Conservation (phyloP, 2,329 filamentous ascomycete species). For the Saccharata proteae region DNA sequence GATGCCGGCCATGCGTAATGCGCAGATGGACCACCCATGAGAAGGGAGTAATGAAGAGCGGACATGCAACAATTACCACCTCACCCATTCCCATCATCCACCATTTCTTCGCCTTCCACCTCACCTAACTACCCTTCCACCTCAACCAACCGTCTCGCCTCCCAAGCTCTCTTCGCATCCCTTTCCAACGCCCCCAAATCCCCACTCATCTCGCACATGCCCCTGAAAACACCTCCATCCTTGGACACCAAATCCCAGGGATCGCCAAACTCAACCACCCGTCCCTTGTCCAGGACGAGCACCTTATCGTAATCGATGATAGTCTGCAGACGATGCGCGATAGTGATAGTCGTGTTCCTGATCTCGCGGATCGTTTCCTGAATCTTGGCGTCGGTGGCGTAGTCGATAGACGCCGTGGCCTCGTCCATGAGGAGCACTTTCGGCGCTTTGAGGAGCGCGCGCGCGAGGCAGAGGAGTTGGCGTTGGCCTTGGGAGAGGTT, state of each 20-base stretch:
- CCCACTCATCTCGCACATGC: conserved; percentile 55
- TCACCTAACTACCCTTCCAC: too few relatives aligned
- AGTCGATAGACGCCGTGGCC: conserved; percentile 94
- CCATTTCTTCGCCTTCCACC: too few relatives aligned
- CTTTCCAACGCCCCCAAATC: conserved; percentile 46
- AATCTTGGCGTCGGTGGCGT: conserved; percentile 88
- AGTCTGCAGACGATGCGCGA: conserved; percentile 88
- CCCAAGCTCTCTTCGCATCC: conserved; percentile 41
- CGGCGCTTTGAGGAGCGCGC: conserved; percentile 81
- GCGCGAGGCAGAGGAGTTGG: conserved; percentile 84
- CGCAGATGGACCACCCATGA: too few relatives aligned
- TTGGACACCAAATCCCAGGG: conserved; percentile 60
- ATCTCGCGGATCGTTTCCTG: conserved; percentile 93
- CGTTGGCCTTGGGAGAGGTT: conserved; percentile 95
- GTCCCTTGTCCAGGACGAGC: conserved; percentile 79
- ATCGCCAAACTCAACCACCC: conserved; percentile 80
- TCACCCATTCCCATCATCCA: too few relatives aligned
- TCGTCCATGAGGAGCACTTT: conserved; percentile 99
- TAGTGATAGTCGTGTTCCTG: conserved; percentile 85
- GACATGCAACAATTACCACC: too few relatives aligned
- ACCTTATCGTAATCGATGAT: conserved; percentile 99
- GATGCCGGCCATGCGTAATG: too few relatives aligned
- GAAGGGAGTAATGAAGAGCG: too few relatives aligned
- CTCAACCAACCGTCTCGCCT: conserved; percentile 27
- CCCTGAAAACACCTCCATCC: conserved; percentile 51